phyloP scores from a whole-genome alignment of 2,329 filamentous ascomycete species.

The Xylaria sp. region DNA sequence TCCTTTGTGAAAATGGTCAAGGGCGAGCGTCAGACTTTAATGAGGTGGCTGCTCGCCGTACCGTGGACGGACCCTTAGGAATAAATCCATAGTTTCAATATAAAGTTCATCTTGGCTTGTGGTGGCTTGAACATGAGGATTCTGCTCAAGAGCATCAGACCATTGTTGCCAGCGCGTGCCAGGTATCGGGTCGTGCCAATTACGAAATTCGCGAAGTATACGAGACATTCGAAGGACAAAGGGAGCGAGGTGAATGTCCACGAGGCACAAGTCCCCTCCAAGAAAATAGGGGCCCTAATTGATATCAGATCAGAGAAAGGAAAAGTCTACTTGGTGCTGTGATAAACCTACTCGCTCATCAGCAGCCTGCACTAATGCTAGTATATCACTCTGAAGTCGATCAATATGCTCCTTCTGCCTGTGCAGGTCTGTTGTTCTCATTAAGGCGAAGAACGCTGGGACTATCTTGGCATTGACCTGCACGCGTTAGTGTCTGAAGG shows the following conservation, averaged over 20 bases:
- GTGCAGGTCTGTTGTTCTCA: slow-evolving; percentile 71
- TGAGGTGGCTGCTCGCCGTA: slow-evolving; percentile 25
- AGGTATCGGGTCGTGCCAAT: slow-evolving; percentile 72
- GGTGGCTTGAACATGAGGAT: slow-evolving; percentile 72
- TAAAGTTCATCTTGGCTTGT: slow-evolving; percentile 70
- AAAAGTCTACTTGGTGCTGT: background rate
- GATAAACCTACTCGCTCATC: slow-evolving; percentile 54
- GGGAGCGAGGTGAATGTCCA: slow-evolving; percentile 80
- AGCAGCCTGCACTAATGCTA: slow-evolving; percentile 60
- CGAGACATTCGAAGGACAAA: slow-evolving; percentile 77
- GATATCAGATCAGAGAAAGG: slow-evolving; percentile 24
- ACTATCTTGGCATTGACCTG: slow-evolving; percentile 82
- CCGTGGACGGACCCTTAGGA: slow-evolving; percentile 41
- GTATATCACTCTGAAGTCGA: slow-evolving; percentile 74
- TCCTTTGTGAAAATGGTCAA: background rate
- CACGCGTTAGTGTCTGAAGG: background rate
- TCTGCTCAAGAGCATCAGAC: slow-evolving; percentile 75
- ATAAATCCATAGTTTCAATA: slow-evolving; percentile 68
- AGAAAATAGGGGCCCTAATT: slow-evolving; percentile 75
- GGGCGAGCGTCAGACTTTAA: background rate
- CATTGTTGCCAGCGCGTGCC: slow-evolving; percentile 75
- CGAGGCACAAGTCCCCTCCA: slow-evolving; percentile 64
- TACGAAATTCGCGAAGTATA: slow-evolving; percentile 72
- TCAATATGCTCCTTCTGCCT: slow-evolving; percentile 69
- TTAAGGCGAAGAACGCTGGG: slow-evolving; percentile 78